These are phyloP conservation scores for Nakazawaea anatomiae DNA, from an alignment of 805 yeast species.

Conservation along the genomic window DNA sequence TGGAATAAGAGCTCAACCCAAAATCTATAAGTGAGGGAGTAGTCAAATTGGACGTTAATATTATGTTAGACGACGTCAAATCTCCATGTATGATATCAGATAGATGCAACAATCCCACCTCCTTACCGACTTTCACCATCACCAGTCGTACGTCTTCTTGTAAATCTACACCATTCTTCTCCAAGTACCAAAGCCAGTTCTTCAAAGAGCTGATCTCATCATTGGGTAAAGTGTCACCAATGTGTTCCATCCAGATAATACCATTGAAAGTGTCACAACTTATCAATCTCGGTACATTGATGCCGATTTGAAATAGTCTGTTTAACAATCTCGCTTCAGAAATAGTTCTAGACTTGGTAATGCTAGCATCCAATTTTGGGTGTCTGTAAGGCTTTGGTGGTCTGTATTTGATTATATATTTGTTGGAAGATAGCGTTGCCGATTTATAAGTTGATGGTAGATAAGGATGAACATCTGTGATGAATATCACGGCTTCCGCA, in stretches of 20 bases:
- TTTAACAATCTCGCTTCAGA: conserved; percentile 78
- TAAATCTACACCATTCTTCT: conserved; percentile 23
- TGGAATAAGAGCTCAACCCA: conserved; percentile 77
- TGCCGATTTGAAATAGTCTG: conserved; percentile 46
- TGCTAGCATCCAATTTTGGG: conserved; percentile 65
- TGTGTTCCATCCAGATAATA: conserved; percentile 79
- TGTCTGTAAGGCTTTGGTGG: conserved; percentile 92
- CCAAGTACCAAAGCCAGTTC: conserved; percentile 66
- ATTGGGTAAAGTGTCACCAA: conserved; percentile 52
- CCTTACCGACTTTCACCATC: conserved; percentile 52
- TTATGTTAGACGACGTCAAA: conserved; percentile 82
- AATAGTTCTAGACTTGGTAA: conserved; percentile 76
- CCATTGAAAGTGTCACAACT: conserved; percentile 77
- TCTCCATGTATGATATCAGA: conserved; percentile 90
- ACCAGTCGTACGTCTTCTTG: conserved; percentile 35
- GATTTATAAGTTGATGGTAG: conserved; percentile 26
- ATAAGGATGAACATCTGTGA: conserved; percentile 63
- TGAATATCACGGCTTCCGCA: conserved; percentile 82
- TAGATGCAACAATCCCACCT: conserved; percentile 66
- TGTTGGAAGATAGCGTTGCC: conserved; percentile 19
- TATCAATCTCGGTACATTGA: conserved; percentile 68
- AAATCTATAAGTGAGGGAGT: conserved; percentile 77
- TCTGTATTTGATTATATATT: conserved; percentile 72
- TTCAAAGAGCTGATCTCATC: conserved; percentile 59
- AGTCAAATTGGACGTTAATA: conserved; percentile 32